These are phyloP conservation scores for Ophryocystis elektroscirrha DNA, from an alignment of 169 alveolate species.

Conservation along the genomic window DNA sequence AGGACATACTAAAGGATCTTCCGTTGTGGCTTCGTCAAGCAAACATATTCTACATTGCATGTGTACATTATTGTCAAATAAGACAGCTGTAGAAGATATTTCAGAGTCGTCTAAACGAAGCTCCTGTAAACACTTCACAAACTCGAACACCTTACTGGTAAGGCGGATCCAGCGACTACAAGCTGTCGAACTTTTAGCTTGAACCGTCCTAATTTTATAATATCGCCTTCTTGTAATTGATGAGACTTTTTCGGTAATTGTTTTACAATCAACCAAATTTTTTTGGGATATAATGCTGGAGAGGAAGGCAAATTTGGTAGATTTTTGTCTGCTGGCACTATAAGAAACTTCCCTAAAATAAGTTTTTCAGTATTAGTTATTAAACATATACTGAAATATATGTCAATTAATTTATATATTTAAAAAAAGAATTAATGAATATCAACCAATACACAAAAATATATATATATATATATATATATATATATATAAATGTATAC, in stretches of 20 bases:
- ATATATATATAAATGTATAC: no score
- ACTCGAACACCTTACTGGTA: background rate
- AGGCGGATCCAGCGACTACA: conserved; percentile 4
- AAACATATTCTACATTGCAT: conserved; percentile 71
- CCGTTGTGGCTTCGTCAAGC: conserved; percentile 55
- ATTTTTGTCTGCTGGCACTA: background rate
- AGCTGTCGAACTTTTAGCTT: conserved; percentile 61
- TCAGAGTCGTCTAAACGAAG: background rate
- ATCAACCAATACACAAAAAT: no score
- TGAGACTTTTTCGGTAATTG: conserved; percentile 45
- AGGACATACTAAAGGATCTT: conserved; percentile 74
- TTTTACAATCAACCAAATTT: conserved; percentile 63
- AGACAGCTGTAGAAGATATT: background rate
- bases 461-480: no score
- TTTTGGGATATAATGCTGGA: conserved; percentile 36
- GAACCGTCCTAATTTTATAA: conserved; percentile 70
- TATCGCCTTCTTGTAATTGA: conserved; percentile 61
- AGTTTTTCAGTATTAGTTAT: no score
- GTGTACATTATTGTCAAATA: conserved; percentile 7
- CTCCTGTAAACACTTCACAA: background rate
- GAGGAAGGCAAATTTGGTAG: no score
- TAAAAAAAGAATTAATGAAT: no score
- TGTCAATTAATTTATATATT: no score
- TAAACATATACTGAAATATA: no score
- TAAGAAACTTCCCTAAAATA: background rate